Conservation (phyloP, 2,329 filamentous ascomycete genomes). For the Diaporthe citriasiana region DNA sequence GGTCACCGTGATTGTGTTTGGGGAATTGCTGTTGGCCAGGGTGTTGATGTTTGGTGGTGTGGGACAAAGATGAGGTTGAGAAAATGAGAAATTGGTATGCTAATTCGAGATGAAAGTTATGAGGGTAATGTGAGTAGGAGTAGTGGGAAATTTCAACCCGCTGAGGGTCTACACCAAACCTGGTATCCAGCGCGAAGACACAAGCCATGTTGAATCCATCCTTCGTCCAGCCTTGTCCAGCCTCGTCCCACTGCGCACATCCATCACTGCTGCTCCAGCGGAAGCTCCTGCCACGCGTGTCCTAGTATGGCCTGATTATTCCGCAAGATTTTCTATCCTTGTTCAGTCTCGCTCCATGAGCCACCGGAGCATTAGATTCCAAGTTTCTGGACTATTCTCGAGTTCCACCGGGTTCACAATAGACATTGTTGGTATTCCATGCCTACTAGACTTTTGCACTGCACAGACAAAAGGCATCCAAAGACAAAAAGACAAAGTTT, state of each 20-base stretch:
- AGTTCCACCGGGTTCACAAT: too few species aligned
- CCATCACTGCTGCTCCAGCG: not conserved
- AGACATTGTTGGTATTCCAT: too few species aligned
- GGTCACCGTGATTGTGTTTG: constrained; percentile 56
- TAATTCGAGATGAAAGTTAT: not conserved
- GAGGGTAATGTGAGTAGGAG: too few species aligned
- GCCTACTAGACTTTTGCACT: too few species aligned
- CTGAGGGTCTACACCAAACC: too few species aligned
- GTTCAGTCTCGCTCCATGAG: not conserved
- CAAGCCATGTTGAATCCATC: not conserved
- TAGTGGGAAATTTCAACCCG: too few species aligned
- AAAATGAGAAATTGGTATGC: not conserved
- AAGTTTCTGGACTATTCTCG: too few species aligned
- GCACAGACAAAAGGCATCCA: too few species aligned
- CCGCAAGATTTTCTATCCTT: accelerated
- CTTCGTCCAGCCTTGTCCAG: not conserved
- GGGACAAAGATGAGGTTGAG: not conserved
- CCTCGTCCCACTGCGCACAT: not conserved
- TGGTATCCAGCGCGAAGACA: not conserved
- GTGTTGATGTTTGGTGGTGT: not conserved
- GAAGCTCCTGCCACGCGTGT: not conserved
- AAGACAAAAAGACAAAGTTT: too few species aligned
- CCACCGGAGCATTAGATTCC: not conserved
- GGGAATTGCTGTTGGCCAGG: not conserved
- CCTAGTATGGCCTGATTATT: not conserved